Conservation (phyloP, 345 rosid genomes). For the Trapa incisa region DNA sequence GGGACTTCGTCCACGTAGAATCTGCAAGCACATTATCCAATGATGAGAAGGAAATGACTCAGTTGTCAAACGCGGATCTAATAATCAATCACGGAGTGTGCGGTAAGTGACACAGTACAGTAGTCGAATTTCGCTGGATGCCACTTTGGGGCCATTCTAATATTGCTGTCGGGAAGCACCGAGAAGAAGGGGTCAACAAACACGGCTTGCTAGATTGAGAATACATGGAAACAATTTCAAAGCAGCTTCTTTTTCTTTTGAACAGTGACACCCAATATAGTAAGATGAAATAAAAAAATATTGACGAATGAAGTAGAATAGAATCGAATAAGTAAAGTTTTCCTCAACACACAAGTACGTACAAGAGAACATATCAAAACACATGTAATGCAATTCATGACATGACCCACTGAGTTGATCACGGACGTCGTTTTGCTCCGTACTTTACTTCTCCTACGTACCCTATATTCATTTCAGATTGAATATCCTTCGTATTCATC, state of each 20-base stretch:
- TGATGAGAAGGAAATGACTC: background rate
- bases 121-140: background rate
- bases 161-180: no score
- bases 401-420: background rate
- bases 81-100: background rate
- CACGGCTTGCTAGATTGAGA: no score
- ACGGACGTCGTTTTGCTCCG: background rate
- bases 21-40: conserved; percentile 19
- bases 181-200: no score
- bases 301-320: no score
- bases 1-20: conserved; percentile 85
- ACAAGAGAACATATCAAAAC: no score
- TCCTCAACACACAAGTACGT: no score
- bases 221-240: no score
- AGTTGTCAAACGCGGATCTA: background rate
- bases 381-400: background rate
- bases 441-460: background rate
- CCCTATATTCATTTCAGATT: background rate
- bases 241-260: no score
- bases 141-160: background rate
- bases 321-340: no score
- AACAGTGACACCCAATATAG: no score
- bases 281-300: no score
- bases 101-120: background rate
- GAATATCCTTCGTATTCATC: no score